Evolutionary conservation across 2,329 filamentous ascomycete species (phyloP).

Genomic region (Hortaea sp.): DNA sequence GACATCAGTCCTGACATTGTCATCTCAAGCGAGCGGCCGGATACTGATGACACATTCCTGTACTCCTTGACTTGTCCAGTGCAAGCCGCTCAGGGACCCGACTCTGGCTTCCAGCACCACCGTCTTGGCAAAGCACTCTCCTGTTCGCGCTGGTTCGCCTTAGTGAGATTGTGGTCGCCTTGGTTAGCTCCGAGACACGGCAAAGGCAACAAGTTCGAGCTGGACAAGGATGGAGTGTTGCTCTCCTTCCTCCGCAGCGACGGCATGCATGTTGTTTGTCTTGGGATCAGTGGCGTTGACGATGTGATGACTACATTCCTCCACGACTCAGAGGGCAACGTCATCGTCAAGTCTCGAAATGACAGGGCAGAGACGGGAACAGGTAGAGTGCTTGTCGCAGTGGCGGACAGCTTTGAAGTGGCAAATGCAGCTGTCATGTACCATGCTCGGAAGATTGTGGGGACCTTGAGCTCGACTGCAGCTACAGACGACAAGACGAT

Average conservation of each 20-base stretch:
- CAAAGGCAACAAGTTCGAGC: slow-evolving; percentile 43
- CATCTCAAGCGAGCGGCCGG: slow-evolving; percentile 48
- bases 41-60: slow-evolving; percentile 57
- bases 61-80: slow-evolving; percentile 57
- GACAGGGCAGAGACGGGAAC: slow-evolving; percentile 50
- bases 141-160: slow-evolving; percentile 65
- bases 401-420: slow-evolving; percentile 62
- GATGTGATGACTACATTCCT: slow-evolving; percentile 61
- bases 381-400: slow-evolving; percentile 58
- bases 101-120: slow-evolving; percentile 48
- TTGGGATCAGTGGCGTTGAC: slow-evolving; percentile 66
- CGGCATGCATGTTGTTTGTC: slow-evolving; percentile 65
- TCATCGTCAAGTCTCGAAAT: slow-evolving; percentile 62
- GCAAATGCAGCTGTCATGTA: slow-evolving; percentile 77
- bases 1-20: slow-evolving; percentile 47
- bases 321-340: slow-evolving; percentile 52
- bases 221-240: slow-evolving; percentile 70
- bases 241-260: slow-evolving; percentile 64
- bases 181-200: slow-evolving; percentile 90
- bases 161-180: slow-evolving; percentile 68
- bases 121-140: slow-evolving; percentile 56
- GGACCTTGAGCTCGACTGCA: slow-evolving; percentile 29
- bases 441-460: slow-evolving; percentile 61
- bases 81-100: slow-evolving; percentile 44
- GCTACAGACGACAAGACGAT: slow-evolving; percentile 37